Evolutionary conservation across 1,139 yeast species (phyloP).

Genomic region (Debaryomyces robertsiae): DNA sequence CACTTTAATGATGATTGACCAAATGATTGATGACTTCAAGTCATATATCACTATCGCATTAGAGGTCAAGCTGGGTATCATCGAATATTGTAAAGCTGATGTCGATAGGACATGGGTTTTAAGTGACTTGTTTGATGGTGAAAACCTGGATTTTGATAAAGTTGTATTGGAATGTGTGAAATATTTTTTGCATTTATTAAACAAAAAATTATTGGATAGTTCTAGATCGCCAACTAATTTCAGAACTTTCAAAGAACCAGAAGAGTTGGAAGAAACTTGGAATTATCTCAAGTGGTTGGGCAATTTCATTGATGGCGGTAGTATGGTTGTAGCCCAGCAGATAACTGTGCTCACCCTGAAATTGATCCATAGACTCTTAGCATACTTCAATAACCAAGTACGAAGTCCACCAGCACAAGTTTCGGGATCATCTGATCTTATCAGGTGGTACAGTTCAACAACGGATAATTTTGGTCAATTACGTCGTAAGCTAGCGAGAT

Average conservation of each 20-base stretch:
- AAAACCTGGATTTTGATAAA: slow-evolving; percentile 59
- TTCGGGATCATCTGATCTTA: slow-evolving; percentile 58
- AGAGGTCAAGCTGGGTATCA: slow-evolving; percentile 69
- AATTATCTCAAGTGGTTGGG: slow-evolving; percentile 75
- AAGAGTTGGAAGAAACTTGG: slow-evolving; percentile 82
- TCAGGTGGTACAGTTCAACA: slow-evolving; percentile 78
- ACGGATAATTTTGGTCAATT: slow-evolving; percentile 85
- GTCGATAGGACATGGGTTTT: slow-evolving; percentile 69
- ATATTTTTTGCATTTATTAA: slow-evolving; percentile 69
- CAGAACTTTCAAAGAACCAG: slow-evolving; percentile 90
- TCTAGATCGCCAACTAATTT: slow-evolving; percentile 65
- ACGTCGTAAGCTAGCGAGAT: slow-evolving; percentile 81
- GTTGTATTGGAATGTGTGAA: slow-evolving; percentile 74
- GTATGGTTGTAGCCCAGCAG: slow-evolving; percentile 78
- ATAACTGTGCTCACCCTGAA: slow-evolving; percentile 66
- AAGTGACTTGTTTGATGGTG: slow-evolving; percentile 63
- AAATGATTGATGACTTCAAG: slow-evolving; percentile 84
- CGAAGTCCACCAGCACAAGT: slow-evolving; percentile 58
- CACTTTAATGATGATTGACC: slow-evolving; percentile 95
- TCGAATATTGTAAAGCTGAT: slow-evolving; percentile 68
- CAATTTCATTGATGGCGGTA: slow-evolving; percentile 75
- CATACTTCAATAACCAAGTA: slow-evolving; percentile 73
- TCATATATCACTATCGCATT: slow-evolving; percentile 76
- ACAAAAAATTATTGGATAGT: slow-evolving; percentile 77
- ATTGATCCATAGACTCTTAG: slow-evolving; percentile 66